Evolutionary conservation across 495 filamentous ascomycete genomes (phyloP).

Genomic region (Aspergillus sparsus): DNA sequence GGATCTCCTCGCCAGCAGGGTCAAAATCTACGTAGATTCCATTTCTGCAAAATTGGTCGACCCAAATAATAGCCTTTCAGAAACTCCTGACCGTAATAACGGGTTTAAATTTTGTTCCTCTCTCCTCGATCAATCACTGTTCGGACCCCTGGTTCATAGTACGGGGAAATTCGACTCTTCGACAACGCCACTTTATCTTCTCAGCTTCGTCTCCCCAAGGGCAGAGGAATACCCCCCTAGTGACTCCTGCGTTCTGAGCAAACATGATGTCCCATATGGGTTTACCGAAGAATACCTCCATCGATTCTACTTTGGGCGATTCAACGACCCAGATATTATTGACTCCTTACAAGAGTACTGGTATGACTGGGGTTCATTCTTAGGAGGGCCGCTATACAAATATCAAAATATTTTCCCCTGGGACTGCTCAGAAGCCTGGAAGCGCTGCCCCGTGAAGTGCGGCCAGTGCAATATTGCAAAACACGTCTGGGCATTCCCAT

Average conservation of each 20-base stretch:
- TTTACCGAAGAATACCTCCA: slow-evolving; percentile 48
- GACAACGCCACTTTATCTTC: slow-evolving; percentile 31
- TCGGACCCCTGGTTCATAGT: slow-evolving; percentile 30
- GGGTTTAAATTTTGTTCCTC: slow-evolving; percentile 15
- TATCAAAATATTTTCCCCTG: slow-evolving; percentile 44
- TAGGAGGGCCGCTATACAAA: slow-evolving; percentile 32
- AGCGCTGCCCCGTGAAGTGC: slow-evolving; percentile 33
- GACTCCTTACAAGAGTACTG: slow-evolving; percentile 46
- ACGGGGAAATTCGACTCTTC: neutral
- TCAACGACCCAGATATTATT: slow-evolving; percentile 42
- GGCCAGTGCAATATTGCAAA: slow-evolving; percentile 43
- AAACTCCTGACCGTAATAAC: neutral
- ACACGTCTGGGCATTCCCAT: slow-evolving; percentile 48
- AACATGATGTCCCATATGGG: slow-evolving; percentile 41
- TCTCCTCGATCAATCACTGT: slow-evolving; percentile 18
- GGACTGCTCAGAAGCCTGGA: slow-evolving; percentile 50
- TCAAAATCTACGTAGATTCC: slow-evolving; percentile 28
- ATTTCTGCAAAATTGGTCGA: slow-evolving; percentile 31
- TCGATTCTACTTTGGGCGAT: slow-evolving; percentile 30
- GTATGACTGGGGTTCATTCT: slow-evolving; percentile 46
- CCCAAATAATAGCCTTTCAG: slow-evolving; percentile 2
- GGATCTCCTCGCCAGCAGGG: slow-evolving; percentile 15
- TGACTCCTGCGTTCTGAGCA: slow-evolving; percentile 21
- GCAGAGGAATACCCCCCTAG: slow-evolving; percentile 7
- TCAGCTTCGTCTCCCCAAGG: slow-evolving; percentile 40